These are phyloP conservation scores for Globisporangium viniferum DNA, from an alignment of 352 stramenopile species.

Conservation along the genomic window DNA sequence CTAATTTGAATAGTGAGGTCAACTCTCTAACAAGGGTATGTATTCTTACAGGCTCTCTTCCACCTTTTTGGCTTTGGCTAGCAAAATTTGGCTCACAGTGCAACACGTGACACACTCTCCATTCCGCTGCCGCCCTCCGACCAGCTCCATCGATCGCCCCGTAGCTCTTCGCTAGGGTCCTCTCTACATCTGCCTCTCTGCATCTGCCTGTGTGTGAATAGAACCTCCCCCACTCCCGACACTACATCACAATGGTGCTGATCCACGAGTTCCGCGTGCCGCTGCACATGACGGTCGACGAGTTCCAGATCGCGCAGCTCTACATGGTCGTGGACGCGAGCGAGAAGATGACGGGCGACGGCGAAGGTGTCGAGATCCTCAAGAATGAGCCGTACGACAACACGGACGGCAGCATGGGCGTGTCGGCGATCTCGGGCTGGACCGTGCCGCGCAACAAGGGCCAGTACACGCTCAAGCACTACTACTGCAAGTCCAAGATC, in stretches of 20 bases:
- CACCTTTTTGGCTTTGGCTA: neutral
- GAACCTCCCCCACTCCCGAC: neutral
- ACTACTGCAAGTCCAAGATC: conserved; percentile 86
- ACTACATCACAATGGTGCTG: conserved; percentile 48
- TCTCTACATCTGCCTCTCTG: neutral
- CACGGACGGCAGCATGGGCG: conserved; percentile 67
- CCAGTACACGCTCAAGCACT: conserved; percentile 89
- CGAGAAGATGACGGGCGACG: conserved; percentile 80
- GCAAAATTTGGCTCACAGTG: neutral
- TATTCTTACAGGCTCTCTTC: neutral
- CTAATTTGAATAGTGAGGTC: neutral
- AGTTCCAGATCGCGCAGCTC: conserved; percentile 84
- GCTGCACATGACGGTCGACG: conserved; percentile 82
- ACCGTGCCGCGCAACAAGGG: conserved; percentile 71
- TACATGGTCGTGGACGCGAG: conserved; percentile 88
- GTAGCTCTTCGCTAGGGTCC: neutral
- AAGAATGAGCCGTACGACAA: conserved; percentile 85
- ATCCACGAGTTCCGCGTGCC: conserved; percentile 88
- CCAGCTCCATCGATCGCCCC: neutral
- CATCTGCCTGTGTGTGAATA: neutral
- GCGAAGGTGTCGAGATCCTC: conserved; percentile 84
- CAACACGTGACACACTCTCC: neutral
- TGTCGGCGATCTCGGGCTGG: conserved; percentile 76
- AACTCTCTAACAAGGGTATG: neutral
- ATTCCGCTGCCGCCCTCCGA: neutral